Percentiles rank a stretch among this genome's conserved stretches.
These are phyloP conservation scores for Coleophoma crateriformis DNA, from an alignment of 2,329 filamentous ascomycete species.

Conservation along the genomic window DNA sequence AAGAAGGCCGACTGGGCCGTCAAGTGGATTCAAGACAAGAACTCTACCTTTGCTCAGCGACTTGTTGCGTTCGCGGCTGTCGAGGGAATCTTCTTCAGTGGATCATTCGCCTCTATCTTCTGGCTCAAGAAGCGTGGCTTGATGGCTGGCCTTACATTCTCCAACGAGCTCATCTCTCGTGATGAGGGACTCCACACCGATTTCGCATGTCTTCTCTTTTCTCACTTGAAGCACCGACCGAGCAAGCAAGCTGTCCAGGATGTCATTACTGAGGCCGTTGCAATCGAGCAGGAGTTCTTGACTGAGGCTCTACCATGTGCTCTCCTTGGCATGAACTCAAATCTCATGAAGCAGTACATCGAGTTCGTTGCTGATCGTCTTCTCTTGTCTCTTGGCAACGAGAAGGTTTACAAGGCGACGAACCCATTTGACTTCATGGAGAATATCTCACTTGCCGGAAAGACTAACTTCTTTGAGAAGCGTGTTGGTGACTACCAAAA, in stretches of 20 bases:
- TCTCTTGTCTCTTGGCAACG: slow-evolving; percentile 85
- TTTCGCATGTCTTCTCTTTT: slow-evolving; percentile 96
- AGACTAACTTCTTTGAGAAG: slow-evolving; percentile 99
- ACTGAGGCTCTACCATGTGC: slow-evolving; percentile 90
- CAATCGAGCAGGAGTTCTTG: slow-evolving; percentile 95
- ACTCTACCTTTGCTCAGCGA: slow-evolving; percentile 92
- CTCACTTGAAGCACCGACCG: slow-evolving; percentile 91
- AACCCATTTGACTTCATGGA: slow-evolving; percentile 99
- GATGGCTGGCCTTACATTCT: slow-evolving; percentile 98
- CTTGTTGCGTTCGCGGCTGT: slow-evolving; percentile 96
- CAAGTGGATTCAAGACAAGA: slow-evolving; percentile 86
- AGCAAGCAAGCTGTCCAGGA: slow-evolving; percentile 73
- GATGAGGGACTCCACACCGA: slow-evolving; percentile 99
- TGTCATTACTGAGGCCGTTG: slow-evolving; percentile 91
- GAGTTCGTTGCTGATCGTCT: slow-evolving; percentile 98
- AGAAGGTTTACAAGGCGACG: slow-evolving; percentile 84
- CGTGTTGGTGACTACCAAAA: slow-evolving; percentile 99
- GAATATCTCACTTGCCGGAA: slow-evolving; percentile 96
- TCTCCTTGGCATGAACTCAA: slow-evolving; percentile 95
- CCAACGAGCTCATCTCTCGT: slow-evolving; percentile 99
- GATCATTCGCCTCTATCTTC: slow-evolving; percentile 98
- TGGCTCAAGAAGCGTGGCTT: slow-evolving; percentile 99
- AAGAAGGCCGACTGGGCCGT: slow-evolving; percentile 99
- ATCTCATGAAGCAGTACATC: slow-evolving; percentile 99
- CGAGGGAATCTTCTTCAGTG: slow-evolving; percentile 99